A percentile compares a stretch with the other conserved stretches of the same genome.
These are phyloP conservation scores for Eucalyptus melliodora DNA, from an alignment of 345 rosid species.

Conservation along the genomic window DNA sequence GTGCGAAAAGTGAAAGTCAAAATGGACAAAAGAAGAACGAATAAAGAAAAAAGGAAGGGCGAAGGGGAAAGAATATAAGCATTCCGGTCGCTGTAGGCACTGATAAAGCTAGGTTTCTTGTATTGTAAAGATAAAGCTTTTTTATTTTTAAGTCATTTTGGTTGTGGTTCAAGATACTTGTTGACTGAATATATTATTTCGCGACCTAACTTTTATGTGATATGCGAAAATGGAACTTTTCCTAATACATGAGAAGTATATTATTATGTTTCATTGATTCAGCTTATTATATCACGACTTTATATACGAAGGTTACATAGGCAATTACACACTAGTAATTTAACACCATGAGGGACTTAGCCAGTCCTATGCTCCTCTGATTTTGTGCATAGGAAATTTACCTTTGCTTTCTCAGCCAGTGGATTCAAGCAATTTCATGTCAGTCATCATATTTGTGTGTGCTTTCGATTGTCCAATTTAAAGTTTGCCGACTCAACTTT, in stretches of 20 bases:
- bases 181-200: neutral
- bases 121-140: neutral
- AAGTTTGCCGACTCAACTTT: neutral
- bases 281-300: neutral
- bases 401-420: neutral
- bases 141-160: neutral
- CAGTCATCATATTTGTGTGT: neutral
- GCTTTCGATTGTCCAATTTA: rapidly evolving
- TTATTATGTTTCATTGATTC: rapidly evolving
- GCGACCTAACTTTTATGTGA: neutral
- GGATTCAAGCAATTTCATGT: neutral
- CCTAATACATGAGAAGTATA: neutral
- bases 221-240: neutral
- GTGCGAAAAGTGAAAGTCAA: neutral
- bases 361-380: neutral
- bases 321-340: neutral
- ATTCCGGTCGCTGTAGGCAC: neutral
- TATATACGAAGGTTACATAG: neutral
- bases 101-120: neutral
- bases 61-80: neutral
- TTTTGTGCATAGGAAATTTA: neutral
- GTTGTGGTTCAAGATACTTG: neutral
- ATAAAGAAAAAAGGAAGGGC: neutral
- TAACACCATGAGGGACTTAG: neutral
- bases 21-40: neutral